These are phyloP conservation scores for Plantago major DNA, from an alignment of 257 asterid genomes.

Conservation along the genomic window DNA sequence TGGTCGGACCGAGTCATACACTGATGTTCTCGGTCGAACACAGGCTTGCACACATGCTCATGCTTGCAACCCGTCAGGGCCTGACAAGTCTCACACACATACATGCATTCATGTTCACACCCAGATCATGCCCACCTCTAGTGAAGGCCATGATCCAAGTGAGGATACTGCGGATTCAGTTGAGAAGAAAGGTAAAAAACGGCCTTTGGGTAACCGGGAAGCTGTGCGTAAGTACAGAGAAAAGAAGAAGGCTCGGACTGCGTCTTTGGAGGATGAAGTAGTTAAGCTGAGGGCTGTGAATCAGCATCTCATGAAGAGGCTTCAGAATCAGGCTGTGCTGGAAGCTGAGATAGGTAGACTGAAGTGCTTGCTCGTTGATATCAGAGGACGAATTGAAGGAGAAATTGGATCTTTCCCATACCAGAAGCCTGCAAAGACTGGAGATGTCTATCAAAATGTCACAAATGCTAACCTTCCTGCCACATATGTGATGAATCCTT, in stretches of 20 bases:
- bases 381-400: conserved; percentile 94
- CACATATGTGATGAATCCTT: conserved; percentile 65
- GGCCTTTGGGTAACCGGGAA: conserved; percentile 83
- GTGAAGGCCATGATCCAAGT: conserved; percentile 56
- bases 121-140: conserved; percentile 65
- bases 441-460: conserved; percentile 38
- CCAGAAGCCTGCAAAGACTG: conserved; percentile 65
- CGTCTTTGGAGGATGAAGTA: conserved; percentile 89
- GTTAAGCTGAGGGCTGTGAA: conserved; percentile 65
- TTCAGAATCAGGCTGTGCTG: conserved; percentile 76
- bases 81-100: conserved; percentile 73
- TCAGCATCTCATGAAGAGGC: conserved; percentile 84
- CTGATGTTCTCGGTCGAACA: conserved; percentile 51
- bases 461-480: conserved; percentile 46
- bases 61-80: conserved; percentile 93
- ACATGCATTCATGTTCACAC: conserved; percentile 96
- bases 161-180: conserved; percentile 92
- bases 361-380: conserved; percentile 91
- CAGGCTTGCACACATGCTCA: conserved; percentile 91
- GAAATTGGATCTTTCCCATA: conserved; percentile 96
- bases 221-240: conserved; percentile 98
- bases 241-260: conserved; percentile 89
- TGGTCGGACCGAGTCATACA: conserved; percentile 48
- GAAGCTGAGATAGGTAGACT: conserved; percentile 95
- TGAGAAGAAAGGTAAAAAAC: conserved; percentile 62